phyloP scores from a whole-genome alignment of 2,329 filamentous ascomycete species.

The Microcyclospora pomicola region DNA sequence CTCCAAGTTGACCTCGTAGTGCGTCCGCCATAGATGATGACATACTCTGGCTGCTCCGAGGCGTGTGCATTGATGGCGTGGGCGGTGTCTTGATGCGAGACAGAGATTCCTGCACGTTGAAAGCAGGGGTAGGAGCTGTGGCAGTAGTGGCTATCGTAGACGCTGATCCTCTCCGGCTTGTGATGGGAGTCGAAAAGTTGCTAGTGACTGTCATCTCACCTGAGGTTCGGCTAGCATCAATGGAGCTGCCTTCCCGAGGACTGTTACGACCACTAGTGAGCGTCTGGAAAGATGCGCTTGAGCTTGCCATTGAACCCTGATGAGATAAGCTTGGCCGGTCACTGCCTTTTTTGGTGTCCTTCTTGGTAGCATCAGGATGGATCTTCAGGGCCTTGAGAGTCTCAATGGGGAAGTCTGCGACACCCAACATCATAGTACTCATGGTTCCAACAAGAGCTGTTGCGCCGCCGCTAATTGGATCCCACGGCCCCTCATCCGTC shows the following conservation, averaged over 20 bases:
- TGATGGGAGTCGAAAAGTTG: slow-evolving; percentile 5
- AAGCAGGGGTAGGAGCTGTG: slow-evolving; percentile 2
- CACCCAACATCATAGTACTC: slow-evolving; percentile 64
- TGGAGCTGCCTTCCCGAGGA: slow-evolving; percentile 1
- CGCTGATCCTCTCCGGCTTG: slow-evolving; percentile 11
- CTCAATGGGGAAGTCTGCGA: slow-evolving; percentile 56
- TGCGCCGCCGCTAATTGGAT: slow-evolving; percentile 65
- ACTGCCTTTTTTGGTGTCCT: slow-evolving; percentile 9
- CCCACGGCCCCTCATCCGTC: slow-evolving; percentile 63
- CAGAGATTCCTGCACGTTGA: slow-evolving; percentile 20
- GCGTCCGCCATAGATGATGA: slow-evolving; percentile 13
- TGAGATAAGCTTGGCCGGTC: slow-evolving; percentile 1
- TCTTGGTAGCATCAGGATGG: slow-evolving; percentile 22
- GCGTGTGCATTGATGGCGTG: slow-evolving; percentile 3
- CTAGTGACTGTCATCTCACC: slow-evolving; percentile 2
- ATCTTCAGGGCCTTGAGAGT: slow-evolving; percentile 37
- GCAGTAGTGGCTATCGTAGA: too few species aligned
- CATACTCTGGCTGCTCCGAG: background rate
- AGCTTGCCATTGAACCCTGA: slow-evolving; percentile 1
- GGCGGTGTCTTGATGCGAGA: slow-evolving; percentile 13
- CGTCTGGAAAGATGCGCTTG: slow-evolving; percentile 5
- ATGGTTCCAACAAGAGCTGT: slow-evolving; percentile 72
- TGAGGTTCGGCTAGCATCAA: background rate
- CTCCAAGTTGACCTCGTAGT: slow-evolving; percentile 10
- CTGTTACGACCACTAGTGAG: slow-evolving; percentile 1